Conservation (phyloP, 2,329 filamentous ascomycete genomes). For the Ophiocordyceps sinensis region DNA sequence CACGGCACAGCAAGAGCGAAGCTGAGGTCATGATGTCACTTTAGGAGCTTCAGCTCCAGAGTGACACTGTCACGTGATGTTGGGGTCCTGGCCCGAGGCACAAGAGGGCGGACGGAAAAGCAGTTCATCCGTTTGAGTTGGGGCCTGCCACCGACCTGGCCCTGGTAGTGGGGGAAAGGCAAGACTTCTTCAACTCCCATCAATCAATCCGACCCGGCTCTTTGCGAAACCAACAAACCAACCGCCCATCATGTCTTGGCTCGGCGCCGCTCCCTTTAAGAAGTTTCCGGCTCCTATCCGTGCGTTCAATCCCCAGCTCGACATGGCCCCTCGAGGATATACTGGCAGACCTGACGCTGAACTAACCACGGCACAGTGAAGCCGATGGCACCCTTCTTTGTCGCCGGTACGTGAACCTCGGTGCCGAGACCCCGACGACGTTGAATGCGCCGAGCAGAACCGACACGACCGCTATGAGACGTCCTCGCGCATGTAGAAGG, state of each 20-base stretch:
- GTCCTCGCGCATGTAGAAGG: constrained; percentile 1
- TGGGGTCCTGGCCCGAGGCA: too few relatives aligned
- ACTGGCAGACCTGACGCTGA: constrained; percentile 8
- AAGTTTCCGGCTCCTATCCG: constrained; percentile 69
- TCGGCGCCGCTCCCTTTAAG: constrained; percentile 53
- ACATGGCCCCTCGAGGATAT: not conserved
- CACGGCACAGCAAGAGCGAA: not conserved
- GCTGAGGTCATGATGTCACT: not conserved
- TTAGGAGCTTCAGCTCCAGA: not conserved
- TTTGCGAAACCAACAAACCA: constrained; percentile 5
- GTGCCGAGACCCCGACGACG: not conserved
- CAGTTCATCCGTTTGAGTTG: not conserved
- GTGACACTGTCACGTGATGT: not conserved
- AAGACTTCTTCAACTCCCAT: constrained; percentile 15
- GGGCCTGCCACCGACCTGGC: not conserved
- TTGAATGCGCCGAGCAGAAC: not conserved
- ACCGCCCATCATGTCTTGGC: constrained; percentile 54
- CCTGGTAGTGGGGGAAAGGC: constrained; percentile 20
- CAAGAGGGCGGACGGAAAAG: not conserved
- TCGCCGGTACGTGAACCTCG: constrained; percentile 59
- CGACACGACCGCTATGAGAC: not conserved
- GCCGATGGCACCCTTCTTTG: constrained; percentile 88
- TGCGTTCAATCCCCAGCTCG: constrained; percentile 37
- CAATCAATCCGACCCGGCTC: not conserved
- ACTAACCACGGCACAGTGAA: constrained; percentile 49